Evolutionary conservation across 1,284 basidiomycete species (phyloP).

Genomic region (Porodaedalea pini): DNA sequence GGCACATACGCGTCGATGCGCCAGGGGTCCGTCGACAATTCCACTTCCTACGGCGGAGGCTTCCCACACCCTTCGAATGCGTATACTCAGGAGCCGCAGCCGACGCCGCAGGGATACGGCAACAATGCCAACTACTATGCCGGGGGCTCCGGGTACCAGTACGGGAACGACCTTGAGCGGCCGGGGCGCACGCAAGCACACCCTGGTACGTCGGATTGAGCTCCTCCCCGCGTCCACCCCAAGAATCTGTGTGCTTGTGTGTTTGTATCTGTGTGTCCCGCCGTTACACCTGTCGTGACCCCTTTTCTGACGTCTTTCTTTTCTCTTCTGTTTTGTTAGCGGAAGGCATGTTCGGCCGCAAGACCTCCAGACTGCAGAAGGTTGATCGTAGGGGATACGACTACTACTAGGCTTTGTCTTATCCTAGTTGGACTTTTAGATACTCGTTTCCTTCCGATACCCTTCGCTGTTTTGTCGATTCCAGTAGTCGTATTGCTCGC

Average conservation of each 20-base stretch:
- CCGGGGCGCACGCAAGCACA: constrained; percentile 43
- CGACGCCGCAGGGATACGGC: constrained; percentile 35
- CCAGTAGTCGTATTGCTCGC: no score
- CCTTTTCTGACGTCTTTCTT: neutral
- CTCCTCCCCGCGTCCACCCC: neutral
- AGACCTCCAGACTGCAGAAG: constrained; percentile 43
- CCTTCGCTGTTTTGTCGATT: no score
- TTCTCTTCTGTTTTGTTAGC: constrained; percentile 34
- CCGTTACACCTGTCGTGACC: neutral
- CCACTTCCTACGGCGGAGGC: neutral
- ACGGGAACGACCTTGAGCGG: constrained; percentile 32
- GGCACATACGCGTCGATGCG: constrained; percentile 27
- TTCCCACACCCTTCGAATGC: constrained; percentile 33
- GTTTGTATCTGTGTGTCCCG: neutral
- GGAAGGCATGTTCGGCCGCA: constrained; percentile 50
- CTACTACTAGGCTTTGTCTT: neutral
- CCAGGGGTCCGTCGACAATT: constrained; percentile 18
- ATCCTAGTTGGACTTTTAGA: neutral
- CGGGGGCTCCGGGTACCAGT: constrained; percentile 21
- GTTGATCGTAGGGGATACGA: constrained; percentile 11
- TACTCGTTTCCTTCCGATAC: no score
- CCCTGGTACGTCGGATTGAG: constrained; percentile 37
- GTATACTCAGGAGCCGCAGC: constrained; percentile 42
- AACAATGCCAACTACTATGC: constrained; percentile 32
- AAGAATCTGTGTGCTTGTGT: neutral